phyloP scores from a whole-genome alignment of 2,329 filamentous ascomycete species.

The Orbilia oligospora region DNA sequence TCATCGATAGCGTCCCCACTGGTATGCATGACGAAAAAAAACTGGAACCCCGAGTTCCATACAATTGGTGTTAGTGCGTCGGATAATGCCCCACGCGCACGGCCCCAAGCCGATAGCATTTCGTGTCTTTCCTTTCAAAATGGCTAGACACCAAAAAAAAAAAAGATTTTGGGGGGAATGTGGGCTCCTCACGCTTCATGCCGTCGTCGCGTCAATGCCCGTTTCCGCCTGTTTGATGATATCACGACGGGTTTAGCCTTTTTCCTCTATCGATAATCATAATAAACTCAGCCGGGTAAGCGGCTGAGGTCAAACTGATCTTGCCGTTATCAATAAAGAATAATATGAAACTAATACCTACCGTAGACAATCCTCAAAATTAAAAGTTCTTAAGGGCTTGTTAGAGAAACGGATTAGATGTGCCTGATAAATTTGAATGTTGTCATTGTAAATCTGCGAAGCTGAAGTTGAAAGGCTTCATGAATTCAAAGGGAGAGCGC shows the following conservation, averaged over 20 bases:
- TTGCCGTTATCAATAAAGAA: background rate
- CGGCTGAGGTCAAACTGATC: background rate
- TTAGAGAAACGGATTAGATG: background rate
- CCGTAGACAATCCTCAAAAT: background rate
- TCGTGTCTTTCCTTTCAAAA: slow-evolving; percentile 1
- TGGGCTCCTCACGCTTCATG: slow-evolving; percentile 25
- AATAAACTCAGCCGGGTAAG: no score
- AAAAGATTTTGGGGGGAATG: background rate
- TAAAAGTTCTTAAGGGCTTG: slow-evolving; percentile 4
- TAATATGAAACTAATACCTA: background rate
- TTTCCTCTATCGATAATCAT: slow-evolving; percentile 2
- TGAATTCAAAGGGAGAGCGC: background rate
- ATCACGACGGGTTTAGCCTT: slow-evolving; percentile 8
- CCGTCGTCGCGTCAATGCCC: slow-evolving; percentile 17
- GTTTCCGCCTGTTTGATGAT: slow-evolving; percentile 25
- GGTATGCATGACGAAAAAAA: slow-evolving; percentile 35
- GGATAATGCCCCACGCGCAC: slow-evolving; percentile 40
- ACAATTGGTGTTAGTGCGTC: slow-evolving; percentile 49
- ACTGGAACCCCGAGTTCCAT: slow-evolving; percentile 40
- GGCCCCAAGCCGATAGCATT: background rate
- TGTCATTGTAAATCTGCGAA: background rate
- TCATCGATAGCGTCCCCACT: slow-evolving; percentile 25
- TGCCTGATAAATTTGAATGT: slow-evolving; percentile 1
- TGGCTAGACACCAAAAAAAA: background rate
- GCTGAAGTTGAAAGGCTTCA: slow-evolving; percentile 3